A percentile compares a stretch with the other conserved stretches of the same genome.
phyloP scores from a whole-genome alignment of 805 yeast species.

The Saccharomycopsis microspora region DNA sequence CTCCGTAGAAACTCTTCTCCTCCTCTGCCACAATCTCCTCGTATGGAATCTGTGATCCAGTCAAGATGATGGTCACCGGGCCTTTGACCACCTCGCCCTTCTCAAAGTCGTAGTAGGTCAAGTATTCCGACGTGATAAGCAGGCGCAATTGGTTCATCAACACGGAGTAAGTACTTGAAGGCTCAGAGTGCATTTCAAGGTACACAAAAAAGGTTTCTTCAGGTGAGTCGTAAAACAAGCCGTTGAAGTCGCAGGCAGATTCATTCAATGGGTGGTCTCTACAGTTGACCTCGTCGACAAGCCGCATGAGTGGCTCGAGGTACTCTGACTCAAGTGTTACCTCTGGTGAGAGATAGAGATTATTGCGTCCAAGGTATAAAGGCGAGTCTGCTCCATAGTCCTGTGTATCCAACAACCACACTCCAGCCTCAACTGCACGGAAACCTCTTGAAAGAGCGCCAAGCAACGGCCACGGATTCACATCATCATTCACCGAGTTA shows the following conservation, averaged over 20 bases:
- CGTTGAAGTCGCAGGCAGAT: conserved; percentile 23
- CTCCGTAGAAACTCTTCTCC: conserved; percentile 18
- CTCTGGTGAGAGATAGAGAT: conserved; percentile 31
- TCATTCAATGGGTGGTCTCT: conserved; percentile 12
- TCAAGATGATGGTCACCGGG: conserved; percentile 51
- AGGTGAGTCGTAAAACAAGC: conserved; percentile 34
- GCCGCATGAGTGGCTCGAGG: conserved; percentile 35
- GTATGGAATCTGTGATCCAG: conserved; percentile 46
- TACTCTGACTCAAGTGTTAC: conserved; percentile 40
- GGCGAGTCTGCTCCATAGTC: conserved; percentile 25
- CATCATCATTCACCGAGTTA: conserved; percentile 63
- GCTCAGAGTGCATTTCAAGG: conserved; percentile 42
- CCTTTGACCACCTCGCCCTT: conserved; percentile 29
- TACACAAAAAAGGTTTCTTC: conserved; percentile 45
- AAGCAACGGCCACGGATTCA: conserved; percentile 44
- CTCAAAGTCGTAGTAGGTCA: conserved; percentile 36
- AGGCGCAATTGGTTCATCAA: conserved; percentile 34
- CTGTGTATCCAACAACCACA: conserved; percentile 35
- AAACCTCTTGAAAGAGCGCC: conserved; percentile 44
- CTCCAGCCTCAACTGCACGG: conserved; percentile 51
- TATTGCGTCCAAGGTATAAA: conserved; percentile 54
- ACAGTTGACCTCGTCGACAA: conserved; percentile 38
- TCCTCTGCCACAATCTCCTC: conserved; percentile 23
- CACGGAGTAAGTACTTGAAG: conserved; percentile 30
- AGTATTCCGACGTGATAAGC: conserved; percentile 36